Conservation (phyloP, 306 rosid genomes). For the Geum urbanum region DNA sequence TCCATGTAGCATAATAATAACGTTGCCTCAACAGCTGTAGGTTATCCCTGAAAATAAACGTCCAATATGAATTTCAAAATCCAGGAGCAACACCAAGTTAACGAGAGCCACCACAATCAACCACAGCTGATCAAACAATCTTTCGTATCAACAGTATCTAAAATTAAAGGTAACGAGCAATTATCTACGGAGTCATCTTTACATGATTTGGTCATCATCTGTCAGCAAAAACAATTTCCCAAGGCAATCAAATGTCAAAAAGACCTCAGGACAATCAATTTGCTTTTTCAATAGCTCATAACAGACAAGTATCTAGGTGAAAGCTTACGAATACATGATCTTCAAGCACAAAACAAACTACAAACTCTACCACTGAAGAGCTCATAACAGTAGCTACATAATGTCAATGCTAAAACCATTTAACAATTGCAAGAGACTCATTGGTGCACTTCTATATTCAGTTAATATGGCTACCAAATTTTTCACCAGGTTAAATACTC, state of each 20-base stretch:
- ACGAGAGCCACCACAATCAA: conserved; percentile 14
- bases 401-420: neutral
- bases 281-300: neutral
- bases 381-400: neutral
- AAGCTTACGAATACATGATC: neutral
- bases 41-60: conserved; percentile 67
- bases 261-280: neutral
- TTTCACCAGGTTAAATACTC: neutral
- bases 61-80: conserved; percentile 16
- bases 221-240: neutral
- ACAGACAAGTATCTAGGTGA: neutral
- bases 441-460: neutral
- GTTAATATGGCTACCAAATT: neutral
- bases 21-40: conserved; percentile 87
- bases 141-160: neutral
- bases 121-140: neutral
- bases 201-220: neutral
- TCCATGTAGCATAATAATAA: conserved; percentile 97
- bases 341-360: neutral
- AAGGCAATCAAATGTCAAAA: neutral
- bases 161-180: neutral
- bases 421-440: neutral
- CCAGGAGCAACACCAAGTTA: conserved; percentile 7
- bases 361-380: neutral
- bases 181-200: neutral